A percentile compares a stretch with the other conserved stretches of the same genome.
phyloP scores from a whole-genome alignment of 208 protist species.

The Phytomonas sp. region DNA sequence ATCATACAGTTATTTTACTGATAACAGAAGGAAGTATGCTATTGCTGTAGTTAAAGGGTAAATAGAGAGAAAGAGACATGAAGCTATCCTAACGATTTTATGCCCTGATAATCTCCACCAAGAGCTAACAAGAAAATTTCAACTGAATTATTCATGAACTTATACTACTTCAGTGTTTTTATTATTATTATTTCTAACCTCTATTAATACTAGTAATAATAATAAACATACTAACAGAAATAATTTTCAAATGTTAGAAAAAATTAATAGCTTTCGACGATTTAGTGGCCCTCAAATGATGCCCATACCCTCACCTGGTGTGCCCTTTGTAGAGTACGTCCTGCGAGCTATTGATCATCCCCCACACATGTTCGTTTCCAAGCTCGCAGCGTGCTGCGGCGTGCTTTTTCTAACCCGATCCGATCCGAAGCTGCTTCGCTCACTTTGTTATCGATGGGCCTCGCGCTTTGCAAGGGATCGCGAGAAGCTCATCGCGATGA shows the following conservation, averaged over 20 bases:
- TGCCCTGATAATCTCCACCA: too few relatives aligned
- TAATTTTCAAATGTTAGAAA: too few relatives aligned
- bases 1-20: too few relatives aligned
- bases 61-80: too few relatives aligned
- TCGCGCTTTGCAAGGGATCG: conserved; percentile 62
- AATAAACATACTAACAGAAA: too few relatives aligned
- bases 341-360: conserved; percentile 70
- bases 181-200: conserved; percentile 3
- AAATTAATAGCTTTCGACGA: too few relatives aligned
- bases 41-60: too few relatives aligned
- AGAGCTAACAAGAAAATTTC: too few relatives aligned
- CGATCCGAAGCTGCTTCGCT: conserved; percentile 50
- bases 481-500: conserved; percentile 27
- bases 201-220: too few relatives aligned
- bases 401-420: conserved; percentile 76
- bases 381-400: conserved; percentile 67
- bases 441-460: conserved; percentile 68
- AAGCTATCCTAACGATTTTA: too few relatives aligned
- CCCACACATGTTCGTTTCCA: conserved; percentile 75
- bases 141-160: too few relatives aligned
- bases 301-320: conserved; percentile 37
- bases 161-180: background rate
- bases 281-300: conserved; percentile 15
- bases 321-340: conserved; percentile 79
- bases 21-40: too few relatives aligned